Evolutionary conservation across 2,329 filamentous ascomycete genomes (phyloP), one percentile per base, ranked within the genome.

Genomic region (Ustilaginoidea virens): DNA sequence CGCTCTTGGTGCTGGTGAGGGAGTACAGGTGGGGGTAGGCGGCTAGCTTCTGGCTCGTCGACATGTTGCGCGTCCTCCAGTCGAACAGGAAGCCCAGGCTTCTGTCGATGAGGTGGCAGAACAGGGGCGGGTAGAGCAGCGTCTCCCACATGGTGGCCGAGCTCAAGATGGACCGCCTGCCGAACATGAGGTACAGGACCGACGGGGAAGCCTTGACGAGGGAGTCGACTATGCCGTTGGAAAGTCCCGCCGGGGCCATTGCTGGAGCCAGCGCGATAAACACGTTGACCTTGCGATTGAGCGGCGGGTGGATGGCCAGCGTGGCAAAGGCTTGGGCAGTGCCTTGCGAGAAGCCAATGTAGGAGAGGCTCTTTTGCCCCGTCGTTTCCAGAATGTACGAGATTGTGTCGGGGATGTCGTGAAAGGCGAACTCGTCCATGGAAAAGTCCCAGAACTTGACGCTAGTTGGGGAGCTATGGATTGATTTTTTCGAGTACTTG

Each of bases 71-170:
- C 4, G 78, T 80, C 35, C 69, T 72, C 90, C 90, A 98, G 42
- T 80, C 78, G 54, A 98, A 98, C 3, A 98, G 66, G 42, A 92
- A 87, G 2, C 61, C 60, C 5, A 96, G 63, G 10, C 76, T 75
- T 41, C 76, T 66, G 49, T 98, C 90, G 42, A 98, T 92, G 25
- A 83, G 58, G 29, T 79, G 77, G 37, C 86, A 77, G 48, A 93
- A 98, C 28, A 98, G 80, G 1, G 85, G 90, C 5, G 87, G 90
- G 47, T 96, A 96, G 3, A 98, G 63, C 25, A 98, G 76, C 2
- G 82, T 83, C 52, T 96, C 85, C 90, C 90, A 98, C 77, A 94
- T 92, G 7, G 85, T 92, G 2, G 87, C 80, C 3, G 83, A 92
- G 43, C 80, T 83, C 7, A 98, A 69, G 34, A 98, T 93, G 10